phyloP scores from a whole-genome alignment of 2,329 filamentous ascomycete genomes.

The Pyrenophora graminea region DNA sequence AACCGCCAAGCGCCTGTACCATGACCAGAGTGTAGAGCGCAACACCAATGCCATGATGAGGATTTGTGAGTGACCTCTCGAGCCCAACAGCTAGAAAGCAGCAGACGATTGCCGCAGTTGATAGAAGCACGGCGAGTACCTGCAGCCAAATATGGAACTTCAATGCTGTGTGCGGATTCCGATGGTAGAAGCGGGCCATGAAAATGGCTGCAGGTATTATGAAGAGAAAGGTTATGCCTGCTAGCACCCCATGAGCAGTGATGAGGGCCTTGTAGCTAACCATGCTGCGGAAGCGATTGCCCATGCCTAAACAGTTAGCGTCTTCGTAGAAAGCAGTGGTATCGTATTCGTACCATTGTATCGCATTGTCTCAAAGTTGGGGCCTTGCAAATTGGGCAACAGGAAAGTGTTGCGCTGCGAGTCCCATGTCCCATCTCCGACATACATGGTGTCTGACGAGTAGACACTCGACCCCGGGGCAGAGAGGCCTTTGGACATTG shows the following conservation, averaged over 20 bases:
- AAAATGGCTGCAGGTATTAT: slow-evolving; percentile 76
- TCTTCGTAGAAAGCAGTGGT: background rate
- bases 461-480: slow-evolving; percentile 74
- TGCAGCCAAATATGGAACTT: slow-evolving; percentile 76
- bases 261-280: slow-evolving; percentile 73
- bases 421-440: slow-evolving; percentile 85
- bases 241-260: slow-evolving; percentile 72
- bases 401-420: slow-evolving; percentile 76
- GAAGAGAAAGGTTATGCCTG: slow-evolving; percentile 72
- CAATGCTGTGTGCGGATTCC: slow-evolving; percentile 64
- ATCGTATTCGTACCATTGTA: slow-evolving; percentile 69
- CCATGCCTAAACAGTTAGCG: slow-evolving; percentile 67
- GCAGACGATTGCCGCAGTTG: slow-evolving; percentile 72
- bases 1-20: slow-evolving; percentile 71
- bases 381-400: slow-evolving; percentile 73
- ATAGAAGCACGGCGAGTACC: slow-evolving; percentile 67
- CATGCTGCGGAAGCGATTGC: slow-evolving; percentile 73
- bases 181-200: slow-evolving; percentile 70
- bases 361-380: slow-evolving; percentile 80
- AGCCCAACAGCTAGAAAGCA: slow-evolving; percentile 80
- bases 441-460: slow-evolving; percentile 71
- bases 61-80: slow-evolving; percentile 72
- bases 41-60: slow-evolving; percentile 82
- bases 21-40: slow-evolving; percentile 76
- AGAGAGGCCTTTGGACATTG: slow-evolving; percentile 56